Evolutionary conservation across 2,329 filamentous ascomycete genomes (phyloP), one percentile per base, ranked within the genome.

Genomic region (Simplicillium aogashimaense): DNA sequence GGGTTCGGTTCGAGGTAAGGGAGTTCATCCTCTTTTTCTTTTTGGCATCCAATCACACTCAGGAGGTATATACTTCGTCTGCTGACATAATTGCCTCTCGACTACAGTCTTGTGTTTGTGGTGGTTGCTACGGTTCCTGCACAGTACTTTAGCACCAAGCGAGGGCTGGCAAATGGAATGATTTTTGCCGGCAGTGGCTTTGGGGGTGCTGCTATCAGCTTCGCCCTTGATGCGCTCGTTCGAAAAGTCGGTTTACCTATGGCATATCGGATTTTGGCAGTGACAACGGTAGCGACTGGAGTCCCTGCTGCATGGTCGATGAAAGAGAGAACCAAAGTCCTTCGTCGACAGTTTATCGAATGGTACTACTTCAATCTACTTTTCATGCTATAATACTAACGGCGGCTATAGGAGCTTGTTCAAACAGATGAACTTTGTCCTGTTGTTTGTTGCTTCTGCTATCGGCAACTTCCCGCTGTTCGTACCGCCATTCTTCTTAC

Each of bases 401-500:
- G 8, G 39, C 48, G 18, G 50, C 15, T 11, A 6, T 33, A 70
- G 67, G 69, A 56, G 58, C 17, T 59, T 78, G 2, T 76, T 79
- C 51, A 65, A 64, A 17, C 64, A 74, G 39, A 40, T 65, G 13
- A 65, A 62, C 8, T 80, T 79, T 51, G 47, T 60, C 3, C 53
- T 70, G 3, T 53, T 81, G 14, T 78, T 79, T 49, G 47, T 72
- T 2, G 67, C 67, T 3, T 70, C 73, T 1, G 70, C 66, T 1
- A 63, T 80, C 8, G 75, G 65, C 1, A 78, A 72, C 2, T 81
- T 81, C 44, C 70, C 76, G 0, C 64, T 80, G 12, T 69, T 78
- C 41, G 74, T 79, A 0, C 74, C 76, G 0, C 72, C 75, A 0
- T 81, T 77, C 58, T 80, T 79, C 50, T 56, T 80, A 1, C 76